Conservation (phyloP, 2,329 filamentous ascomycete genomes). For the Dactylellina cionopaga region DNA sequence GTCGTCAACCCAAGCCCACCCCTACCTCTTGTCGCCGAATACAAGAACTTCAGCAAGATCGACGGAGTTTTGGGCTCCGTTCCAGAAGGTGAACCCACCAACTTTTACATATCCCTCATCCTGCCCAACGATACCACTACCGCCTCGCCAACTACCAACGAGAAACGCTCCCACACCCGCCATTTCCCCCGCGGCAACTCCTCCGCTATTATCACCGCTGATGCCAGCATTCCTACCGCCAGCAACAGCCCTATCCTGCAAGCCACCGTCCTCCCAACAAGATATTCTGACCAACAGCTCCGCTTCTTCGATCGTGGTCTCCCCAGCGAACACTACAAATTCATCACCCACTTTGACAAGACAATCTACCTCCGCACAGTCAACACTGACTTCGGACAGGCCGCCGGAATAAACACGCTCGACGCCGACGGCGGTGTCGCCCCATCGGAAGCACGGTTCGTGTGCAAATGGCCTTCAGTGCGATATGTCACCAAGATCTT, state of each 20-base stretch:
- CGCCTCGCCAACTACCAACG: neutral
- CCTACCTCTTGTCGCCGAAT: constrained; percentile 21
- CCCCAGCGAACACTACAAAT: constrained; percentile 86
- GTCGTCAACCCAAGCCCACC: constrained; percentile 25
- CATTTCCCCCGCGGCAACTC: constrained; percentile 33
- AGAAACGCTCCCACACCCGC: constrained; percentile 34
- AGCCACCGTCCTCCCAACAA: constrained; percentile 25
- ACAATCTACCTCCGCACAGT: constrained; percentile 78
- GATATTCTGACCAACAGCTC: constrained; percentile 72
- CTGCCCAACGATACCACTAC: constrained; percentile 6
- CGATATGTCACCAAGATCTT: constrained; percentile 46
- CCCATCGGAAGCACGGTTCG: constrained; percentile 34
- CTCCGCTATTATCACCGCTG: neutral
- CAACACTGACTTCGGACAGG: constrained; percentile 63
- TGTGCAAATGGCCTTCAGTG: constrained; percentile 36
- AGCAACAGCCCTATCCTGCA: neutral
- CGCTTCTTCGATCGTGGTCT: constrained; percentile 85
- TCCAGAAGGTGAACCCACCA: constrained; percentile 36
- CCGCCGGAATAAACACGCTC: constrained; percentile 56
- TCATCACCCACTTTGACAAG: constrained; percentile 90
- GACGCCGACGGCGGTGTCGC: constrained; percentile 54
- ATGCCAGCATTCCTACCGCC: neutral
- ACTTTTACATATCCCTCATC: constrained; percentile 42
- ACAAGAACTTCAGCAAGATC: constrained; percentile 48
- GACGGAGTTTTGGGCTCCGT: constrained; percentile 24